phyloP scores from a whole-genome alignment of 2,329 filamentous ascomycete species.

The Aspergillus carbonarius region DNA sequence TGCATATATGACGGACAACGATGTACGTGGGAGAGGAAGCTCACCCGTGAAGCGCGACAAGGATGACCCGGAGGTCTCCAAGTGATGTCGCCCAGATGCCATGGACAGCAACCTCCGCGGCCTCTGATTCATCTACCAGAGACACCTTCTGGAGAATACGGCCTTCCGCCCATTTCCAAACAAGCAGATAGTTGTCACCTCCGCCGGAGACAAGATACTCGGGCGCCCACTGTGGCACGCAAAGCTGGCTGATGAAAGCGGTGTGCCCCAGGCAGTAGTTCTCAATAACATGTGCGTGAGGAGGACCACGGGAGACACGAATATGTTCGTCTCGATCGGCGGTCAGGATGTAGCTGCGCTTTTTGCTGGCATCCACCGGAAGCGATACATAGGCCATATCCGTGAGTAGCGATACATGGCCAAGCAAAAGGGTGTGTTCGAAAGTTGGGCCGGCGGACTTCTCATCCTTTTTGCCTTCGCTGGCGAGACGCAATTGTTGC shows the following conservation, averaged over 20 bases:
- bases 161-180: constrained; percentile 74
- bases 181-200: constrained; percentile 73
- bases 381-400: constrained; percentile 33
- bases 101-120: constrained; percentile 46
- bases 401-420: constrained; percentile 94
- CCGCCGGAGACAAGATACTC: constrained; percentile 80
- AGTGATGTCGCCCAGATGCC: constrained; percentile 49
- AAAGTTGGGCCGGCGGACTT: constrained; percentile 54
- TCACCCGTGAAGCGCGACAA: constrained; percentile 62
- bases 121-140: constrained; percentile 23
- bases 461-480: constrained; percentile 45
- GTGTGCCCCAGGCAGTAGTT: constrained; percentile 84
- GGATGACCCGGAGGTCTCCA: constrained; percentile 29
- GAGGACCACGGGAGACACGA: constrained; percentile 75
- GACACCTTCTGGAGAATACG: constrained; percentile 33
- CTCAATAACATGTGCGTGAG: constrained; percentile 86
- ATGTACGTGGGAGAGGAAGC: constrained; percentile 21
- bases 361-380: constrained; percentile 40
- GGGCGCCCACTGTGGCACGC: constrained; percentile 57
- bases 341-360: constrained; percentile 63
- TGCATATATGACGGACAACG: background rate
- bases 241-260: constrained; percentile 77
- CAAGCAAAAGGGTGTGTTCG: constrained; percentile 75
- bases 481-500: constrained; percentile 53
- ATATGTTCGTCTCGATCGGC: constrained; percentile 80